Percentiles rank a stretch among this genome's conserved stretches.
phyloP scores from a whole-genome alignment of 306 rosid genomes.

The Cicer yamashitae region DNA sequence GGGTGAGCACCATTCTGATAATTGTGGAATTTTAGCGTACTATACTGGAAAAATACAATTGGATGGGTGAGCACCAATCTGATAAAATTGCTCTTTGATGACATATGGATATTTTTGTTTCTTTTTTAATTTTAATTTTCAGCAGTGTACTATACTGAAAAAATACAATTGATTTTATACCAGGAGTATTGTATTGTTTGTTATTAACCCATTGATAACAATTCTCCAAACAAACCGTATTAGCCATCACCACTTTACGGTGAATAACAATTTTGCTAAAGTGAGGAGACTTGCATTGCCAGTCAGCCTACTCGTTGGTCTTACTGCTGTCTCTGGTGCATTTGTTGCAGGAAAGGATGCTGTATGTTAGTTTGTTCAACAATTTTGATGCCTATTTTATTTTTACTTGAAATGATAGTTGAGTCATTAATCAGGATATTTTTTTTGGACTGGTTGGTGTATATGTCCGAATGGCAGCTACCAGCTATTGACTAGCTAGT shows the following conservation, averaged over 20 bases:
- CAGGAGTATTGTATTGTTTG: too few species aligned
- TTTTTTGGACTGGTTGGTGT: conserved; percentile 30
- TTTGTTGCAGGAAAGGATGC: conserved; percentile 97
- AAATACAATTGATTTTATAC: too few species aligned
- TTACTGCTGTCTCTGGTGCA: conserved; percentile 92
- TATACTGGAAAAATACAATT: too few species aligned
- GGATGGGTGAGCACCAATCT: too few species aligned
- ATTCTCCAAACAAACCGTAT: too few species aligned
- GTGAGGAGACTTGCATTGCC: conserved; percentile 79
- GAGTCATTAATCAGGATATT: conserved; percentile 4
- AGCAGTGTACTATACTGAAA: too few species aligned
- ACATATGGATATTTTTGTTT: too few species aligned
- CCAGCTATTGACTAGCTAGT: too few species aligned
- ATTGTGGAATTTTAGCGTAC: background rate
- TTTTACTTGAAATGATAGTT: conserved; percentile 28
- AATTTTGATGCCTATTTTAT: conserved; percentile 19
- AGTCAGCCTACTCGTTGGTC: conserved; percentile 71
- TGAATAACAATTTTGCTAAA: conserved; percentile 50
- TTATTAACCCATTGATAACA: too few species aligned
- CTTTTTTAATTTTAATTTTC: too few species aligned
- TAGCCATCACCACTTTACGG: too few species aligned
- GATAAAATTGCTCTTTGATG: too few species aligned
- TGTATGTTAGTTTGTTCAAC: conserved; percentile 53
- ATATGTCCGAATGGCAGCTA: conserved; percentile 26
- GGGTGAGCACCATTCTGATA: background rate